These are phyloP conservation scores for Byssochlamys sp. DNA, from an alignment of 2,329 filamentous ascomycete genomes.

Conservation along the genomic window DNA sequence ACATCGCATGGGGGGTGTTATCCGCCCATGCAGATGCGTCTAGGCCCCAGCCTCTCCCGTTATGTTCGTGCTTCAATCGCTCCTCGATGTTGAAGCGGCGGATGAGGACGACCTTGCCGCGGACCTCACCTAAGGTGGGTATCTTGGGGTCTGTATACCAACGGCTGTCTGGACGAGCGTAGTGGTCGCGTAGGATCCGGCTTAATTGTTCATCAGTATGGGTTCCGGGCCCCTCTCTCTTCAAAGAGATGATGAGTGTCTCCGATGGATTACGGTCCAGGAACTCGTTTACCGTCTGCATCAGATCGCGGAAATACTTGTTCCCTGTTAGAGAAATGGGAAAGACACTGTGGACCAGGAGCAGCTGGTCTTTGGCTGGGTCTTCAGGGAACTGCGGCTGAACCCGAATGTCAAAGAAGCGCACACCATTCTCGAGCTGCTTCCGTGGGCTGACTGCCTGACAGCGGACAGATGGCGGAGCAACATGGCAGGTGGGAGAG, in stretches of 20 bases:
- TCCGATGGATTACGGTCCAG: conserved; percentile 69
- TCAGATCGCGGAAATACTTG: conserved; percentile 67
- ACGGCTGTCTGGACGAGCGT: conserved; percentile 47
- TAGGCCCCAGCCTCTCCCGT: conserved; percentile 47
- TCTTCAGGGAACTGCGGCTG: conserved; percentile 53
- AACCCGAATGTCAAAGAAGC: conserved; percentile 87
- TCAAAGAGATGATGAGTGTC: conserved; percentile 74
- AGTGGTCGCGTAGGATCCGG: conserved; percentile 62
- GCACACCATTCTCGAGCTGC: conserved; percentile 81
- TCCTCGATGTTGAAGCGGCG: conserved; percentile 64
- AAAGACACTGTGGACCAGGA: conserved; percentile 83
- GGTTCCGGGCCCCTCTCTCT: conserved; percentile 78
- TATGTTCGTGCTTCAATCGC: conserved; percentile 33
- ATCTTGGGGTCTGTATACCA: conserved; percentile 75
- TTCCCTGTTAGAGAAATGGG: conserved; percentile 73
- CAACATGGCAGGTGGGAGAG: conserved; percentile 71
- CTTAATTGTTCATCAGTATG: conserved; percentile 71
- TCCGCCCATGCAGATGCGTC: conserved; percentile 67
- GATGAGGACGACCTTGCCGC: conserved; percentile 74
- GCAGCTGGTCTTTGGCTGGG: conserved; percentile 54
- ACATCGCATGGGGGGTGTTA: conserved; percentile 68
- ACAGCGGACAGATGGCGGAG: conserved; percentile 85
- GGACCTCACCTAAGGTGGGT: conserved; percentile 66
- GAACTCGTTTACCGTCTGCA: conserved; percentile 64
- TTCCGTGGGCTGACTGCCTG: conserved; percentile 68